Base-by-base conservation (phyloP, 345 rosid species). In the Trapa bicornis region DNA sequence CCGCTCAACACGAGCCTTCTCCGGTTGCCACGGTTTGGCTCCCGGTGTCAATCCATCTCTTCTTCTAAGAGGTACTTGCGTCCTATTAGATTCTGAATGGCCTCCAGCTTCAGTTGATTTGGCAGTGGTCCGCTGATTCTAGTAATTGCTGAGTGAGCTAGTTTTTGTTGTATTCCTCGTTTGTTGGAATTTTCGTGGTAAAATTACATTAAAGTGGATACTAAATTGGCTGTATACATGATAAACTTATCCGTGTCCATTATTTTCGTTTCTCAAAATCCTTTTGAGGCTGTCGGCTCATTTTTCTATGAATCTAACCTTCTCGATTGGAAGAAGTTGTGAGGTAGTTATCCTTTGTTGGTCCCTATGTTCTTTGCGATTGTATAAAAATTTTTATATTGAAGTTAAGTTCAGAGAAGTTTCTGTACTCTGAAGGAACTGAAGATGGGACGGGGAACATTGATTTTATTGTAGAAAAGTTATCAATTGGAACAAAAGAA, bases 41-140 rank as follows among this genome's bases (percentile, higher is more conserved):
- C 63, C 14, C 75, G 6, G 33, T 36, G 64, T 67, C 71, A 36
- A 50, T 72, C 66, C 53, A 45, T 63, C 38, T 61, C 66, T 29
- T 43, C 67, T 33, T 37, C 71, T 45, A 50, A 33, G 71, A 72
- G 71, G 75, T 72, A 64, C 39, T 67, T 42, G 2, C 22, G 53
- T 39, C 15, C 69, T 5, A 56, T n/a, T 39, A 7, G 37, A n/a
- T 38, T 13, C 16, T 2, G 29, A 53, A 9, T 10, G 11, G 12
- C 37, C 17, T 11, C 7, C 62, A 14, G 37, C 41, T 37, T 52
- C 45, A 38, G 36, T 67, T 37, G 9, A 38, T 54, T 41, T 42
- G 22, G 52, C 47, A 39, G 47, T n/a, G 22, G 47, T 17, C n/a
- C 32, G 41, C 7, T 39, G 17, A 35, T 58, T 58, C 38, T 38